Percentiles rank a stretch among this genome's conserved stretches.
Conservation (phyloP, 2,329 filamentous ascomycete species). For the Nothopassalora personata region DNA sequence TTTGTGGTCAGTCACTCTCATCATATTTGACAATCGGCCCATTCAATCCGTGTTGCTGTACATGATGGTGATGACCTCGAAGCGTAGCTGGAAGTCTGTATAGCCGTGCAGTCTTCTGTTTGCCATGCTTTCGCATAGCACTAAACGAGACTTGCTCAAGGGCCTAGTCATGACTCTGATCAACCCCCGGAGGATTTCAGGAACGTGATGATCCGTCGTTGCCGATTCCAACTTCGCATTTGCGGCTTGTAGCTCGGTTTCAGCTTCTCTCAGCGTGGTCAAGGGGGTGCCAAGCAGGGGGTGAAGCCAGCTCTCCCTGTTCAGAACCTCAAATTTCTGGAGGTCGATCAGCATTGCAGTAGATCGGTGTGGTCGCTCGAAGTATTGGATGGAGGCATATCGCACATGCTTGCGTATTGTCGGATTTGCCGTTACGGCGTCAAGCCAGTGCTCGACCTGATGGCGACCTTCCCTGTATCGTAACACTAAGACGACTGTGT, state of each 20-base stretch:
- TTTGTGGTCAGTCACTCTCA: background rate
- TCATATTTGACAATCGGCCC: background rate
- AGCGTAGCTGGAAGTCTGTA: slow-evolving; percentile 15
- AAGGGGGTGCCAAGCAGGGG: slow-evolving; percentile 4
- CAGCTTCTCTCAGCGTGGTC: slow-evolving; percentile 4
- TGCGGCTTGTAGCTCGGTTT: background rate
- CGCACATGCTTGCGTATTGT: slow-evolving; percentile 6
- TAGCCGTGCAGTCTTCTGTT: slow-evolving; percentile 15
- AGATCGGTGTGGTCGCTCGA: slow-evolving; percentile 13
- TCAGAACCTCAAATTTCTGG: slow-evolving; percentile 5
- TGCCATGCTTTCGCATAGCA: slow-evolving; percentile 15
- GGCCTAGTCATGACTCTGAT: slow-evolving; percentile 7
- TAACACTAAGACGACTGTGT: slow-evolving; percentile 9
- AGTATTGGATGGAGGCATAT: slow-evolving; percentile 14
- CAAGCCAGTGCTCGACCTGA: slow-evolving; percentile 13
- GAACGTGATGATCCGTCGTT: background rate
- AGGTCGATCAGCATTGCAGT: slow-evolving; percentile 11
- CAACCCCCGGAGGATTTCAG: slow-evolving; percentile 2
- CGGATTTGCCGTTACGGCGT: background rate
- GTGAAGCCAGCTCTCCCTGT: slow-evolving; percentile 9
- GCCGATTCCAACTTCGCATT: background rate
- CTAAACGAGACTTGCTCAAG: slow-evolving; percentile 2
- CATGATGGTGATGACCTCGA: slow-evolving; percentile 14
- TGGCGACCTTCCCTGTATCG: slow-evolving; percentile 13
- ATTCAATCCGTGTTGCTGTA: background rate